Evolutionary conservation across 345 rosid genomes (phyloP).

Genomic region (Acer campestre): DNA sequence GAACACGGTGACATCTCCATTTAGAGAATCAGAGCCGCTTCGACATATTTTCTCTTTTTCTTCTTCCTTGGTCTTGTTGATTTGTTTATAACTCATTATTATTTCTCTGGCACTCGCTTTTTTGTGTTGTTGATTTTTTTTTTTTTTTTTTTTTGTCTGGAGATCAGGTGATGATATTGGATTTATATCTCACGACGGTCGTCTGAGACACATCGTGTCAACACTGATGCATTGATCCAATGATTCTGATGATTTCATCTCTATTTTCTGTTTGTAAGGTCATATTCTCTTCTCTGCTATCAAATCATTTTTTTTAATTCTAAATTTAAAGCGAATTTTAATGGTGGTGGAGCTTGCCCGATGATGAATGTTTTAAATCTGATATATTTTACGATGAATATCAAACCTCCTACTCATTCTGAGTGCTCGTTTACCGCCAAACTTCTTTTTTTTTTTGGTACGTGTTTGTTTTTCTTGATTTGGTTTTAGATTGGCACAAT

Average conservation of each 20-base stretch:
- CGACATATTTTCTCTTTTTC: too few species aligned
- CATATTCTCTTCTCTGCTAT: background rate
- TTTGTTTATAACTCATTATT: background rate
- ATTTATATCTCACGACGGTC: slow-evolving; percentile 74
- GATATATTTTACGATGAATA: slow-evolving; percentile 22
- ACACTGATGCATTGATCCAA: slow-evolving; percentile 42
- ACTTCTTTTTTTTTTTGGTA: too few species aligned
- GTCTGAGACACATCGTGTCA: slow-evolving; percentile 57
- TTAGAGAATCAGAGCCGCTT: background rate
- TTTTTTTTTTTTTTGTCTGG: background rate
- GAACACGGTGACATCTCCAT: background rate
- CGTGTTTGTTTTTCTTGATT: background rate
- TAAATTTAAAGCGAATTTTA: too few species aligned
- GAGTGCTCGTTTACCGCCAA: slow-evolving; percentile 18
- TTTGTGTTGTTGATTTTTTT: background rate
- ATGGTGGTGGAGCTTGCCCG: background rate
- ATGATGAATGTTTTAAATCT: slow-evolving; percentile 20
- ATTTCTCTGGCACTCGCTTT: background rate
- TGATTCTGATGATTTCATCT: slow-evolving; percentile 41
- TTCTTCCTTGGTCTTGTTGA: background rate
- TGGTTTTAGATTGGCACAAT: slow-evolving; percentile 1
- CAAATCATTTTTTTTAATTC: background rate
- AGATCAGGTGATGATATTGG: slow-evolving; percentile 56
- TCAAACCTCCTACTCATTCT: slow-evolving; percentile 37
- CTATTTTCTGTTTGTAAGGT: too few species aligned